Evolutionary conservation across 257 asterid species (phyloP).

Genomic region (Penstemon eatonii): DNA sequence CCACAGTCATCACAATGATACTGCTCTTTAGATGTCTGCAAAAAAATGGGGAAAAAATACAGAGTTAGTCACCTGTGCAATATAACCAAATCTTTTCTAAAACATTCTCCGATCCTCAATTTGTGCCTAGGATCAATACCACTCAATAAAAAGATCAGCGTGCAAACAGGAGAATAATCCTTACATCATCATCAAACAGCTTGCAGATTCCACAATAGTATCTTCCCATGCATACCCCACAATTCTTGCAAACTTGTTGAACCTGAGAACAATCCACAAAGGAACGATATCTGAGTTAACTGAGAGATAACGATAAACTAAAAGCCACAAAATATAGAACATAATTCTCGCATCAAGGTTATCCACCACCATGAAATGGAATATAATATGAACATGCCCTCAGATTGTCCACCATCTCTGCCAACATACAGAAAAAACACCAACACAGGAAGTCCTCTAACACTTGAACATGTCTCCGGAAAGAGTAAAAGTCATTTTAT

Average conservation of each 20-base stretch:
- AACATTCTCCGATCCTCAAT: neutral
- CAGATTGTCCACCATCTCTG: neutral
- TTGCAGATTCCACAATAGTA: slow-evolving; percentile 79
- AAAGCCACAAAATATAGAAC: neutral
- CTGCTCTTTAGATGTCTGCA: slow-evolving; percentile 80
- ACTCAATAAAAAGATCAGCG: slow-evolving; percentile 15
- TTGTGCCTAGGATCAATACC: slow-evolving; percentile 5
- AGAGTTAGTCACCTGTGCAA: slow-evolving; percentile 10
- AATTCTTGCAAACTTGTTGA: slow-evolving; percentile 67
- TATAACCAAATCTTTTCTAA: neutral
- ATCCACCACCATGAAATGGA: neutral
- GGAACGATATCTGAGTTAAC: slow-evolving; percentile 1
- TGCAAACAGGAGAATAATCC: slow-evolving; percentile 25
- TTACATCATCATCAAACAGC: slow-evolving; percentile 87
- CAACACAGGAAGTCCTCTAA: slow-evolving; percentile 4
- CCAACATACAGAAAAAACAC: neutral
- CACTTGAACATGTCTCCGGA: neutral
- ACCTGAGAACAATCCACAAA: slow-evolving; percentile 40
- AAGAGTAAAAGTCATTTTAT: neutral
- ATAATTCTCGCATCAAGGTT: slow-evolving; percentile 13
- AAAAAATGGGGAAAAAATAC: neutral
- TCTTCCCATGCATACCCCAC: slow-evolving; percentile 88
- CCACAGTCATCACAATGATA: slow-evolving; percentile 85
- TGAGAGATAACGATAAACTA: neutral
- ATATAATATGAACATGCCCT: neutral